phyloP scores from a whole-genome alignment of 1,284 basidiomycete genomes.

The Phellinidium pouzarii region DNA sequence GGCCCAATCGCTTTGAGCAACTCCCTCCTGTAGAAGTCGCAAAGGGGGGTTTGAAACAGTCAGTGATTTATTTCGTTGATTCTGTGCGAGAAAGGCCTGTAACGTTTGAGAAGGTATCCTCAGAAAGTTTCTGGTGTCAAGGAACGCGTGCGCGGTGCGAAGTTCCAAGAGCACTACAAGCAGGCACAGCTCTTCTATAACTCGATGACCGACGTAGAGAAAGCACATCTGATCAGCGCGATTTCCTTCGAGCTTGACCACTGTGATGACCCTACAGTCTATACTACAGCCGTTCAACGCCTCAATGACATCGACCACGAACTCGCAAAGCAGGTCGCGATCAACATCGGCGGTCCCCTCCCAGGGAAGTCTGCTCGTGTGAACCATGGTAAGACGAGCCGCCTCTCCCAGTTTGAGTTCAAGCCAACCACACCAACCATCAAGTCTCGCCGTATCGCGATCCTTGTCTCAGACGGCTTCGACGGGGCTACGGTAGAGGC shows the following conservation, averaged over 20 bases:
- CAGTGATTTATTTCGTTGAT: conserved; percentile 19
- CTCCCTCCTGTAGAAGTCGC: conserved; percentile 41
- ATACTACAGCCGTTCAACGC: conserved; percentile 55
- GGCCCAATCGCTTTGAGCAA: conserved; percentile 61
- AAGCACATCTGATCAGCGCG: conserved; percentile 57
- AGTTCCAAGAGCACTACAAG: conserved; percentile 68
- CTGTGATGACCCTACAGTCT: conserved; percentile 68
- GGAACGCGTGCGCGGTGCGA: conserved; percentile 58
- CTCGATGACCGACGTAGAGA: conserved; percentile 61
- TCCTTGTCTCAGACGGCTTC: conserved; percentile 72
- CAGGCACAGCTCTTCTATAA: conserved; percentile 78
- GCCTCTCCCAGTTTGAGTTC: conserved; percentile 57
- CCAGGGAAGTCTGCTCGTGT: conserved; percentile 39
- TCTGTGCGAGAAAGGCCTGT: background rate
- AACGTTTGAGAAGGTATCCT: conserved; percentile 32
- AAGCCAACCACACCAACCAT: conserved; percentile 58
- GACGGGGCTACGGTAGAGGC: conserved; percentile 50
- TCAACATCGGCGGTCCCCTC: conserved; percentile 52
- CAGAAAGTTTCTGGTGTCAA: conserved; percentile 57
- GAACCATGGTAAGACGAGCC: conserved; percentile 52
- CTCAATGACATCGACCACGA: conserved; percentile 66
- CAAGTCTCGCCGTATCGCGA: conserved; percentile 61
- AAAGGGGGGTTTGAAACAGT: conserved; percentile 59
- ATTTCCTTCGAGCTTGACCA: conserved; percentile 76
- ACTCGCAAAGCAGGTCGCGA: conserved; percentile 59